These are phyloP conservation scores for Alternaria solani DNA, from an alignment of 2,329 filamentous ascomycete species.

Conservation along the genomic window DNA sequence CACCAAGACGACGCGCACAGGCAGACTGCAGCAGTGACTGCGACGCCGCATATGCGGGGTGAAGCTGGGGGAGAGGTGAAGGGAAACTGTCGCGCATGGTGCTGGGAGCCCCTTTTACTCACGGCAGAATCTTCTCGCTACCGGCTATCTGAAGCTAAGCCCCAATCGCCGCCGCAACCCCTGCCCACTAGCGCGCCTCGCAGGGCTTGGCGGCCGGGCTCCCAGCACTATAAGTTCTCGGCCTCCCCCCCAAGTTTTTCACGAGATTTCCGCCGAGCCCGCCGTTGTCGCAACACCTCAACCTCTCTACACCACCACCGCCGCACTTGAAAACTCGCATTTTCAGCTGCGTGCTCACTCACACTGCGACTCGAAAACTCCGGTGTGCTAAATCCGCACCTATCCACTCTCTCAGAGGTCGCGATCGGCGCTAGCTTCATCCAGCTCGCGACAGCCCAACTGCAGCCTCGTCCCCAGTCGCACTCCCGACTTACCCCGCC, in stretches of 20 bases:
- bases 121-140: slow-evolving; percentile 39
- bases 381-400: slow-evolving; percentile 36
- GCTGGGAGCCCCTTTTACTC: slow-evolving; percentile 35
- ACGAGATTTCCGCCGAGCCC: slow-evolving; percentile 41
- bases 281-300: slow-evolving; percentile 38
- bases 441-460: slow-evolving; percentile 36
- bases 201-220: slow-evolving; percentile 20
- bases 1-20: slow-evolving; percentile 1
- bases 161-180: slow-evolving; percentile 11
- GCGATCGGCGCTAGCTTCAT: slow-evolving; percentile 45
- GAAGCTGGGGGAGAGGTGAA: slow-evolving; percentile 20
- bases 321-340: slow-evolving; percentile 37
- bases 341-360: slow-evolving; percentile 45
- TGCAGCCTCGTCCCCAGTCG: slow-evolving; percentile 40
- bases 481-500: slow-evolving; percentile 35
- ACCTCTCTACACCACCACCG: slow-evolving; percentile 34
- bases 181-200: slow-evolving; percentile 22
- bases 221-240: slow-evolving; percentile 33
- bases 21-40: not conserved
- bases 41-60: slow-evolving; percentile 8
- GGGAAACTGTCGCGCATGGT: slow-evolving; percentile 28
- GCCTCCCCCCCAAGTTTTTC: slow-evolving; percentile 34
- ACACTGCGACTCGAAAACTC: slow-evolving; percentile 35
- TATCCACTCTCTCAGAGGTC: slow-evolving; percentile 43
- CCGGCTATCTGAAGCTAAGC: slow-evolving; percentile 30